Evolutionary conservation across 345 rosid genomes (phyloP), one percentile per base, ranked within the genome.

Genomic region (Aurinia saxatilis): DNA sequence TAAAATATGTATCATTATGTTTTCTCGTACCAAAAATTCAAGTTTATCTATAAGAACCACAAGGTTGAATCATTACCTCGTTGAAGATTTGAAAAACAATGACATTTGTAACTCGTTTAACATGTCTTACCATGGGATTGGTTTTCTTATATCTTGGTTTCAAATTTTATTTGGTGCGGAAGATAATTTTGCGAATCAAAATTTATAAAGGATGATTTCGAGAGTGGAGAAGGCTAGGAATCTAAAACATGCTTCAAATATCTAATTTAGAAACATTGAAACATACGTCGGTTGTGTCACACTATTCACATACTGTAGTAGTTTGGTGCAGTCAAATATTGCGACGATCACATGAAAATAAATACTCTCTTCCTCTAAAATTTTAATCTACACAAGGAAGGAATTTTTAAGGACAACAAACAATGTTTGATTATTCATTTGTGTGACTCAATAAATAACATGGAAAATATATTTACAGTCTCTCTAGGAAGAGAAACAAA

Each of bases 301-400:
- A 44, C 13, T 55, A 21, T 66, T 29, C 35, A 47, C 50, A 38
- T 30, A 27, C 7, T 27, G 31, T 27, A 27, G 31, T 27, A 57
- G 3, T 46, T 56, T 5, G 4, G 8, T 10, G 39, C 11, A 33
- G 66, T 67, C 66, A 67, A 58, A 67, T 23, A 67, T 67, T 59
- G 60, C 72, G 52, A 58, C 65, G 7, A 39, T 36, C 56, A 21
- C 4, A 21, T n/a, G n/a, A n/a, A n/a, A n/a, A n/a, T n/a, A n/a
- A n/a, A n/a, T n/a, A 21, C 25, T 21, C n/a, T 21, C 25, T 1
- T 1, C 25, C 25, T 21, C 25, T 21, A 4, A 21, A 21, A 21
- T 21, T 21, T 21, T 2, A 21, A 21, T 21, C 25, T 21, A 4
- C 2, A 21, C n/a, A n/a, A n/a, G n/a, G n/a, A n/a, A n/a, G n/a